Evolutionary conservation across 805 yeast species (phyloP), one percentile per base, ranked within the genome.

Genomic region (Metschnikowia amazonensis): DNA sequence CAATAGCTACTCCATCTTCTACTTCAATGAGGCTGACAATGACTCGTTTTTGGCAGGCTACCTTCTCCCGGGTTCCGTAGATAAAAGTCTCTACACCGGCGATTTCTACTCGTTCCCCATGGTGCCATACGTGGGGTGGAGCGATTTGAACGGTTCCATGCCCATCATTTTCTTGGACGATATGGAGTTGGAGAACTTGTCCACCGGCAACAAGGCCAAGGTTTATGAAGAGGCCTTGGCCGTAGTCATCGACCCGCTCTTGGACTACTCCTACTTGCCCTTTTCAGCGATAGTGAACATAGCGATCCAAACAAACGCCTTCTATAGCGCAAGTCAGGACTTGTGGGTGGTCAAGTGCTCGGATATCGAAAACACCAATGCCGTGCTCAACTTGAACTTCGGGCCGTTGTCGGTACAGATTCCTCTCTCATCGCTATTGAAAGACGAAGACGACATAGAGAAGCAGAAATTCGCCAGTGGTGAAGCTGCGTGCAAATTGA

Each of bases 261-360:
- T 74, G 33, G 50, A 62, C 9, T 76, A 63, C 59, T 71, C 70
- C 24, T 75, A 67, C 57, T 59, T 86, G 29, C 92, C 92, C 0
- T 63, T 74, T 33, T 73, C 75, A 37, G 59, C 78, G 4, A 66
- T 86, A 34, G 70, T 85, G 42, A 78, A 77, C 52, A 62, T 86
- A 25, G 88, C 90, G 0, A 70, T 84, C 21, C 90, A 86, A 62
- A 65, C 82, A 32, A 81, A 82, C 56, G 92, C 92, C 0, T 76
- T 72, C 50, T 86, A 78, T 58, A 72, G 76, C 3, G 60, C 64
- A 3, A 66, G 68, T 5, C 56, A 70, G 5, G 67, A 66, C 20
- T 56, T 73, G 14, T 86, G 92, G 92, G 55, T 83, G 13, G 82
- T 82, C 11, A 75, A 76, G 47, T 86, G 94, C 65, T 64, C 74